Percentiles rank a stretch among this genome's conserved stretches.
Evolutionary conservation across 2,329 filamentous ascomycete species (phyloP).

Genomic region (Pseudogymnoascus sp.): DNA sequence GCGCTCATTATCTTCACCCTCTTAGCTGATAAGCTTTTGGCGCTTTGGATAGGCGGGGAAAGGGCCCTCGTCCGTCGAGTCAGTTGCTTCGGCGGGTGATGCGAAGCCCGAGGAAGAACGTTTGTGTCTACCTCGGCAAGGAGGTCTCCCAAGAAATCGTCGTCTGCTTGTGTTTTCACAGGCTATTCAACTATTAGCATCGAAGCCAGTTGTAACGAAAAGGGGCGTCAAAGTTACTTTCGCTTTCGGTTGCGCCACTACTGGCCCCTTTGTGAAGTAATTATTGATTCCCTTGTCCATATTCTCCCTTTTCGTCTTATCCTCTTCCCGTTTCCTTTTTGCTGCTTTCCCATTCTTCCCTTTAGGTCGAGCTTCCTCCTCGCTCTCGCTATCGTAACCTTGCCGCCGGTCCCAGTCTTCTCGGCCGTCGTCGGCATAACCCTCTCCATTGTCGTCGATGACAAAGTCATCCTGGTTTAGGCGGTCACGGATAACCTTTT

Average conservation of each 20-base stretch:
- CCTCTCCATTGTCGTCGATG: constrained; percentile 94
- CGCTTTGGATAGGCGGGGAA: constrained; percentile 56
- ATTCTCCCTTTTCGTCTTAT: constrained; percentile 74
- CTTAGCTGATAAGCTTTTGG: constrained; percentile 46
- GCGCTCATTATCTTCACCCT: constrained; percentile 46
- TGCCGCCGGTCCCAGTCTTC: constrained; percentile 77
- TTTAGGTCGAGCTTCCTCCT: constrained; percentile 48
- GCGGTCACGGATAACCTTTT: constrained; percentile 83
- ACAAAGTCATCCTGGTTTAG: constrained; percentile 96
- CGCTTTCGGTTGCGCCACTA: constrained; percentile 59
- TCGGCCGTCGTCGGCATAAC: constrained; percentile 91
- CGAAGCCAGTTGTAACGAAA: constrained; percentile 13
- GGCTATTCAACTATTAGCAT: constrained; percentile 40
- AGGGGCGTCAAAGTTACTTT: constrained; percentile 50
- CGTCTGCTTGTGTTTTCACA: constrained; percentile 75
- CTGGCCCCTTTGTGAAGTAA: constrained; percentile 77
- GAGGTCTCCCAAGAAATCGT: constrained; percentile 75
- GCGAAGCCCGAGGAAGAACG: constrained; percentile 46
- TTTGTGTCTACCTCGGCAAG: constrained; percentile 85
- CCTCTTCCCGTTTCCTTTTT: constrained; percentile 82
- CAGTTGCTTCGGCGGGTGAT: constrained; percentile 53
- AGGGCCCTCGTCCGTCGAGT: constrained; percentile 72
- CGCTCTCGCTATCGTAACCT: constrained; percentile 65
- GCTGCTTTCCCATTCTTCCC: constrained; percentile 51
- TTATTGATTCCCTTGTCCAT: constrained; percentile 89